Evolutionary conservation across 345 rosid species (phyloP).

Genomic region (Murraya koenigii): DNA sequence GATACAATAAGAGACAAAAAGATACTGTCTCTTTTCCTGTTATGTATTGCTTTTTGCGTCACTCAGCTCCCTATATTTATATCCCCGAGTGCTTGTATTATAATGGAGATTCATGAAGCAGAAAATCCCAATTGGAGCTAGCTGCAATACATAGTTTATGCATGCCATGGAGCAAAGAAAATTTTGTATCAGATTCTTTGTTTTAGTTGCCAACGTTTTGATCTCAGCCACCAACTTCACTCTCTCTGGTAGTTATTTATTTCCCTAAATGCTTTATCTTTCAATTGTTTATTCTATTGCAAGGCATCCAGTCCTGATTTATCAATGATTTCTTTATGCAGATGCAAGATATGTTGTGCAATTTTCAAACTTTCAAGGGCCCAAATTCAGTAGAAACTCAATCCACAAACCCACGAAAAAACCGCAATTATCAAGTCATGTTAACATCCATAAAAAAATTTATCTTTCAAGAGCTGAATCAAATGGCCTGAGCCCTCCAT

Average conservation of each 20-base stretch:
- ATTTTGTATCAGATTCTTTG: background rate
- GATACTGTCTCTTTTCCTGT: background rate
- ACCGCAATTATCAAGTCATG: background rate
- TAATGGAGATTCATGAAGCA: background rate
- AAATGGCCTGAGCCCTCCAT: constrained; percentile 10
- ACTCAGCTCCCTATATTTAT: background rate
- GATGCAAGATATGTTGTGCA: constrained; percentile 28
- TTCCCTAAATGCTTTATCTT: background rate
- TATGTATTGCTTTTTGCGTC: background rate
- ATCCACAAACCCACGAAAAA: background rate
- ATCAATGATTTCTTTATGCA: constrained; percentile 3
- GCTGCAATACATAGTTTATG: background rate
- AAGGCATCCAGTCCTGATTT: background rate
- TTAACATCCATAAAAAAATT: background rate
- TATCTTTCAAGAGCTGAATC: background rate
- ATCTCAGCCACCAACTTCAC: constrained; percentile 15
- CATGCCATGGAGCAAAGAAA: constrained; percentile 17
- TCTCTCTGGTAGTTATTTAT: constrained; percentile 15
- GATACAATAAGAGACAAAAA: background rate
- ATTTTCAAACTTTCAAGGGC: background rate
- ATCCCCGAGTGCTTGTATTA: background rate
- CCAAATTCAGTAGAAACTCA: background rate
- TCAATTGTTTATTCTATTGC: background rate
- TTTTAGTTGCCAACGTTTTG: background rate
- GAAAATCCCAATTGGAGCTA: background rate